A percentile compares a stretch with the other conserved stretches of the same genome.
These are phyloP conservation scores for Fusarium anguioides DNA, from an alignment of 2,329 filamentous ascomycete species.

Conservation along the genomic window DNA sequence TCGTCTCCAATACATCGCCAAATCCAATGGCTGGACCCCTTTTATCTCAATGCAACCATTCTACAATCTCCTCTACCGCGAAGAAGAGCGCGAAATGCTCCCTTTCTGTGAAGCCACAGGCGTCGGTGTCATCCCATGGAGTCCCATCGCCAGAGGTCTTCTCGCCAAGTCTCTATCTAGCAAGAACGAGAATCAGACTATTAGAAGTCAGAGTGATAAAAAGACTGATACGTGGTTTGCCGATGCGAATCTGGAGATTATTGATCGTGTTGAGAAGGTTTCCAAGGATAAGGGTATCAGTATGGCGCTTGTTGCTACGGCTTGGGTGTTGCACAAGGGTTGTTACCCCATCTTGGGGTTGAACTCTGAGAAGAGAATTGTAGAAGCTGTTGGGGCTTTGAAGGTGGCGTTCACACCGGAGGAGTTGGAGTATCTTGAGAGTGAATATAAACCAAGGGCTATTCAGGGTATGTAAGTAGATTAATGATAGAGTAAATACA, in stretches of 20 bases:
- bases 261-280: conserved; percentile 61
- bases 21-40: conserved; percentile 66
- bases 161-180: conserved; percentile 45
- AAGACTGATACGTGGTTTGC: conserved; percentile 43
- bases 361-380: conserved; percentile 67
- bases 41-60: conserved; percentile 70
- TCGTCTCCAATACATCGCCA: conserved; percentile 63
- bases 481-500: neutral
- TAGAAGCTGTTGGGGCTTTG: conserved; percentile 65
- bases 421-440: conserved; percentile 71
- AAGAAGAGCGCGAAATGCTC: conserved; percentile 62
- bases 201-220: conserved; percentile 37
- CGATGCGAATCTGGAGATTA: conserved; percentile 46
- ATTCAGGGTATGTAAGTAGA: conserved; percentile 50
- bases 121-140: conserved; percentile 53
- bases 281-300: conserved; percentile 67
- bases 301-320: conserved; percentile 74
- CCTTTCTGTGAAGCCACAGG: conserved; percentile 50
- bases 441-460: conserved; percentile 67
- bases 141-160: conserved; percentile 49
- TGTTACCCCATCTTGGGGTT: conserved; percentile 72
- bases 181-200: conserved; percentile 20
- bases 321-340: conserved; percentile 69
- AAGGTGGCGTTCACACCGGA: conserved; percentile 64
- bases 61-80: conserved; percentile 69